Percentiles rank a stretch among this genome's conserved stretches.
Evolutionary conservation across 106 monocot species (phyloP).

Genomic region (Agapanthus africanus): DNA sequence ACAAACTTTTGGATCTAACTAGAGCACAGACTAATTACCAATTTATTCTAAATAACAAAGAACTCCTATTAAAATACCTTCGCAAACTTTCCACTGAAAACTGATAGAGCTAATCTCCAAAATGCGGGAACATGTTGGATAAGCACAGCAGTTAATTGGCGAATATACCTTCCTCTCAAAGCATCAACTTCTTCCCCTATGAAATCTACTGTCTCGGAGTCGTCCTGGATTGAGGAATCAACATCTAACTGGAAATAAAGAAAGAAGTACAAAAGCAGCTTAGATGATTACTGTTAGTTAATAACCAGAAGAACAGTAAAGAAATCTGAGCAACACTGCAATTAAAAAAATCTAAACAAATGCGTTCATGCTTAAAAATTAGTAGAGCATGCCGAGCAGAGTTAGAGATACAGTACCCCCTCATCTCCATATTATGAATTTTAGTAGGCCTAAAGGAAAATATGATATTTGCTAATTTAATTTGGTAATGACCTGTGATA

Average conservation of each 20-base stretch:
- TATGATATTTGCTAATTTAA: too few relatives aligned
- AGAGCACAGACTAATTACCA: too few relatives aligned
- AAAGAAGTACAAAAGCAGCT: neutral
- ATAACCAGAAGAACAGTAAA: neutral
- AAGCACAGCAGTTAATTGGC: slow-evolving; percentile 62
- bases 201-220: slow-evolving; percentile 29
- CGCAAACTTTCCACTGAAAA: slow-evolving; percentile 98
- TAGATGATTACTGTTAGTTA: neutral
- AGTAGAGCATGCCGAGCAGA: too few relatives aligned
- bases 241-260: slow-evolving; percentile 45
- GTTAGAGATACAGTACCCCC: too few relatives aligned
- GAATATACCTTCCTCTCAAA: slow-evolving; percentile 82
- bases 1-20: too few relatives aligned
- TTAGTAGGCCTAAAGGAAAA: too few relatives aligned
- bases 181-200: slow-evolving; percentile 55
- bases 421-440: too few relatives aligned
- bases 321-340: neutral
- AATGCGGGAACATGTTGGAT: slow-evolving; percentile 82
- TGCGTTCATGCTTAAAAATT: too few relatives aligned
- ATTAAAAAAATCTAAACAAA: too few relatives aligned
- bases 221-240: slow-evolving; percentile 41
- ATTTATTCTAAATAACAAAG: too few relatives aligned
- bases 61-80: too few relatives aligned
- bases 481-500: too few relatives aligned
- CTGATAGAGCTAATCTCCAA: slow-evolving; percentile 87